Base-by-base conservation (phyloP, 2,329 filamentous ascomycete species). In the Mycosphaerelloides madeirae region DNA sequence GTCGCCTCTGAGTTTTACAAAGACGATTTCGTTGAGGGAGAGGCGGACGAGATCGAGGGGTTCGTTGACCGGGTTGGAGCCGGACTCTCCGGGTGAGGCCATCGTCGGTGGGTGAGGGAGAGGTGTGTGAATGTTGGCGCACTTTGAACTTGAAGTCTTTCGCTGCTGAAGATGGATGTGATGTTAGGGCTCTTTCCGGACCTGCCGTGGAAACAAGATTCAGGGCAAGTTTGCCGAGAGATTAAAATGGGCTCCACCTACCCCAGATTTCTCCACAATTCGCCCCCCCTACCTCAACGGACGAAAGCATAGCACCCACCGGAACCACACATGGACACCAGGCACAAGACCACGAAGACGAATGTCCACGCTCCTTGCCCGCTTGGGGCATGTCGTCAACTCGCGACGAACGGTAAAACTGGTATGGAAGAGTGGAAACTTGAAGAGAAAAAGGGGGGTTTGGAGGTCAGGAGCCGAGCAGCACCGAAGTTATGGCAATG, bases 1-100 rank as follows among this genome's bases (percentile, higher is more conserved):
- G 68, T 98, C 93, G 58, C 93, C 93, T 63, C 93, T 81, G 54
- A 98, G 78, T 79, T 97, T 97, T 56, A 98, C 91, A 69, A 96
- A 95, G 40, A 98, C 93, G 35, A 93, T 81, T 70, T 98, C 93
- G 68, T 97, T 91, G 37, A 98, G 80, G 57, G 91, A 87, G 44
- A 98, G 80, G 58, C 90, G 87, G 57, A 98, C 93, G 32, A 98
- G 82, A 68, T 97, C 93, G 63, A 98, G 84, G 43, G 94, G 91
- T 73, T 98, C 91, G 41, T 90, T 83, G 45, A 89, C 85, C 43
- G 64, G 61, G 46, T 64, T 63, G 57, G 77, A 75, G 41, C 75
- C 66, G 46, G 79, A 75, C 56, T 83, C 81, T 64, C 85, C 87
- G 53, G 76, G 78, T 69, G 95, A 90, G 59, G 90, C 86, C 90